Percentiles rank a stretch among this genome's conserved stretches.
These are phyloP conservation scores for Phialophora macrospora DNA, from an alignment of 2,329 filamentous ascomycete genomes.

Conservation along the genomic window DNA sequence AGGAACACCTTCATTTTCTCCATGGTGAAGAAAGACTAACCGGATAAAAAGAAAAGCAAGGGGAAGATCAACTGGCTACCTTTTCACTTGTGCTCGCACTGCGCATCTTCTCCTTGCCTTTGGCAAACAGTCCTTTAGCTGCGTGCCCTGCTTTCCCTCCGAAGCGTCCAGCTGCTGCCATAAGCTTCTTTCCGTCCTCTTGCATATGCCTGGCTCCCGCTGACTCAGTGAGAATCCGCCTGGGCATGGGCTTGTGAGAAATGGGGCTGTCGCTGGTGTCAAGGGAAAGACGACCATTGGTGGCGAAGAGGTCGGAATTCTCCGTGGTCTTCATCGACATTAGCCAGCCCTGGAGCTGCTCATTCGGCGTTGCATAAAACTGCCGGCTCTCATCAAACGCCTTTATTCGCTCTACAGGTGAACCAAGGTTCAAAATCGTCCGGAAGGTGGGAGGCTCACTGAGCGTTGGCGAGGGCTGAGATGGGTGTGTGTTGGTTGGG, in stretches of 20 bases:
- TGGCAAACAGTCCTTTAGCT: conserved; percentile 87
- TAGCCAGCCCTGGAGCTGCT: conserved; percentile 71
- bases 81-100: conserved; percentile 70
- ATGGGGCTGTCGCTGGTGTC: conserved; percentile 16
- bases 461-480: conserved; percentile 9
- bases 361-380: conserved; percentile 73
- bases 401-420: conserved; percentile 69
- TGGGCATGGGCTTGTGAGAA: conserved; percentile 27
- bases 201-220: conserved; percentile 64
- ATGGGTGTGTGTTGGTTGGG: neutral
- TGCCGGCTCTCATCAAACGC: conserved; percentile 74
- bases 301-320: conserved; percentile 53
- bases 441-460: conserved; percentile 61
- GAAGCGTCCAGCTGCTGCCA: conserved; percentile 77
- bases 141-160: conserved; percentile 74
- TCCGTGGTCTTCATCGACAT: conserved; percentile 54
- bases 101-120: conserved; percentile 82
- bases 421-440: conserved; percentile 74
- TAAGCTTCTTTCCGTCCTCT: conserved; percentile 83
- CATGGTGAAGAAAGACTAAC: conserved; percentile 28
- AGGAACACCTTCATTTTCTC: conserved; percentile 22
- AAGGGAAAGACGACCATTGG: conserved; percentile 41
- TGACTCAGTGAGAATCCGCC: conserved; percentile 33
- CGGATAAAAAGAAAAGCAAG: conserved; percentile 32
- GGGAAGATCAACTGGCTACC: conserved; percentile 75